A percentile compares a stretch with the other conserved stretches of the same genome.
phyloP scores from a whole-genome alignment of 139 green algal species.

The Diplosphaera chodatii region DNA sequence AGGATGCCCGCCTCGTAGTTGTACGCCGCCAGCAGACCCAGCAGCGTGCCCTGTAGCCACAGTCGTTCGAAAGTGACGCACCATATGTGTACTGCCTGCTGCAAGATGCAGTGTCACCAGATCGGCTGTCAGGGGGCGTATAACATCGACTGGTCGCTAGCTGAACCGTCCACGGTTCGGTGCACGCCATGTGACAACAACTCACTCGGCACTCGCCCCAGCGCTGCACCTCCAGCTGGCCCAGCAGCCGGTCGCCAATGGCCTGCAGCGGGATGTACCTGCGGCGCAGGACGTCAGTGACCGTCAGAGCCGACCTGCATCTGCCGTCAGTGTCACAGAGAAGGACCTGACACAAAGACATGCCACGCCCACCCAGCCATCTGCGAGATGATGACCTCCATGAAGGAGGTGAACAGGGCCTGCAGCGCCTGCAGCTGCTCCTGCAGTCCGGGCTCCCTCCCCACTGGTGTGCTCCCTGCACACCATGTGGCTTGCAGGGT shows the following conservation, averaged over 20 bases:
- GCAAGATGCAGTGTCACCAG: no score
- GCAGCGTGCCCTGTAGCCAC: conserved; percentile 38
- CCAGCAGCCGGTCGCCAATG: conserved; percentile 33
- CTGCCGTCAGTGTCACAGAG: no score
- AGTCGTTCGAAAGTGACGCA: no score
- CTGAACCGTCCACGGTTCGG: no score
- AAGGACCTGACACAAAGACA: no score
- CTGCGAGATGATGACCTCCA: conserved; percentile 40
- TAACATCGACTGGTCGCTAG: no score
- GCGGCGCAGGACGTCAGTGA: no score
- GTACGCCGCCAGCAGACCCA: conserved; percentile 34
- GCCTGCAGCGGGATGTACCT: conserved; percentile 33
- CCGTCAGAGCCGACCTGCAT: no score
- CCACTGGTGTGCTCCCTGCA: background rate
- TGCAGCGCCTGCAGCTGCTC: conserved; percentile 25
- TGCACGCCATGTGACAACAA: no score
- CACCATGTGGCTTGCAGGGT: no score
- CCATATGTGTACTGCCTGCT: no score
- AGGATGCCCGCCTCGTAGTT: conserved; percentile 41
- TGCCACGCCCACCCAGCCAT: conserved; percentile 31
- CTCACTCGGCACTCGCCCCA: background rate
- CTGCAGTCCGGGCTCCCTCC: background rate
- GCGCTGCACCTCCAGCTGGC: conserved; percentile 2
- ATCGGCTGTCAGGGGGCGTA: no score
- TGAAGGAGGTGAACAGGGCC: conserved; percentile 29